Evolutionary conservation across 495 filamentous ascomycete species (phyloP).

Genomic region (Tuber umbilicatum): DNA sequence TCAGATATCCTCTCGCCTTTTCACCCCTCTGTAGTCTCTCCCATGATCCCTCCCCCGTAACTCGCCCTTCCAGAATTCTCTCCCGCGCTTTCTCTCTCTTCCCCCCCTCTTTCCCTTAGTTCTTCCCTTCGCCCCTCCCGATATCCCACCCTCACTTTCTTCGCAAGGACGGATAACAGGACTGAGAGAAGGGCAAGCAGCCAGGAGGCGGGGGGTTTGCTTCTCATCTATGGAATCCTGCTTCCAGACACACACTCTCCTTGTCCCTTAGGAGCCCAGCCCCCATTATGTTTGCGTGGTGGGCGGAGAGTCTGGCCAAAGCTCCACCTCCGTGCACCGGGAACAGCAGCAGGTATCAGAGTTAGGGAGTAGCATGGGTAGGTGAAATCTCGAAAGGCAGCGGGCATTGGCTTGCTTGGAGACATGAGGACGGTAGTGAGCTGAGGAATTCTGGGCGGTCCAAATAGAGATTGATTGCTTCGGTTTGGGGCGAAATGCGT

Average conservation of each 20-base stretch:
- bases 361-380: neutral
- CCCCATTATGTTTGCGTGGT: neutral
- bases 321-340: neutral
- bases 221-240: neutral
- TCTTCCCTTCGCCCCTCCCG: neutral
- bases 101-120: neutral
- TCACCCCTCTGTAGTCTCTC: neutral
- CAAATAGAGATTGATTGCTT: neutral
- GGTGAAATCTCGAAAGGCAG: neutral
- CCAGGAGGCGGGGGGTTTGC: neutral
- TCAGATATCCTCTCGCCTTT: neutral
- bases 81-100: neutral
- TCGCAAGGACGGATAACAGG: neutral
- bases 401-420: neutral
- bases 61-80: neutral
- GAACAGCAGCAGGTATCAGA: neutral
- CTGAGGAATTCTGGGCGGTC: neutral
- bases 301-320: neutral
- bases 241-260: neutral
- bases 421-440: neutral
- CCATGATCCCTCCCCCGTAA: slow-evolving; percentile 10
- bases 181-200: neutral
- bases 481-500: slow-evolving; percentile 10
- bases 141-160: neutral
- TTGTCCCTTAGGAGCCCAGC: neutral